Base-by-base conservation (phyloP, 345 rosid species). In the Ceriops decandra region DNA sequence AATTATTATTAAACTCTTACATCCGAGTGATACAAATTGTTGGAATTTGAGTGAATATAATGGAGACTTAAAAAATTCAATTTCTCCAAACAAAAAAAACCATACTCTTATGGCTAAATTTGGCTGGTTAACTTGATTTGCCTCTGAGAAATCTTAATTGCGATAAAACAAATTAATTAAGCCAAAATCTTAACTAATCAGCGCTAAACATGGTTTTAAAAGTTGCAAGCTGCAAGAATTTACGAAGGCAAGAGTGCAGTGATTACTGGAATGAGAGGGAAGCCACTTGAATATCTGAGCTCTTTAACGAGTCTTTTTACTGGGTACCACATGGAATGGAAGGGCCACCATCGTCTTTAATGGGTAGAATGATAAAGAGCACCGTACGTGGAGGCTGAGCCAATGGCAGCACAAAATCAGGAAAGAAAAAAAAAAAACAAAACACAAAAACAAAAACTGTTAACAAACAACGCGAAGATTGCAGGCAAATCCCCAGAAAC, bases 321-420 rank as follows among this genome's bases (percentile, higher is more conserved):
- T 49, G 83, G 83, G 74, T 9, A 77, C 80, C 52, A 65, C 76
- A 1, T 24, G 28, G 16, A 42, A 2, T 24, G 28, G 16, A 42
- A 42, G 49, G 74, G 68, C 74, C 79, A 79, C 79, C 79, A 60
- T 76, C 75, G 84, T 76, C 79, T 74, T 42, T 80, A 56, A 71
- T 71, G 78, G 81, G 80, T 76, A 78, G 88, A 85, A 81, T 73
- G 83, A 76, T 87, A 67, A 78, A 82, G 68, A 83, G 87, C 85
- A 76, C 81, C 86, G 87, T 87, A 85, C 85, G 88, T 85, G 88
- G 91, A 80, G 76, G 81, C 87, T 83, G 85, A 77, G 63, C 67
- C 87, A 70, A 72, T 63, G 79, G 5, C 32, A 20, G 16, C 54
- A 54, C 19, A 52, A 30, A 70, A n/a, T 8, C 28, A 17, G 21